Evolutionary conservation across 2,329 filamentous ascomycete genomes (phyloP).

Genomic region (Sarocladium brachiariae): DNA sequence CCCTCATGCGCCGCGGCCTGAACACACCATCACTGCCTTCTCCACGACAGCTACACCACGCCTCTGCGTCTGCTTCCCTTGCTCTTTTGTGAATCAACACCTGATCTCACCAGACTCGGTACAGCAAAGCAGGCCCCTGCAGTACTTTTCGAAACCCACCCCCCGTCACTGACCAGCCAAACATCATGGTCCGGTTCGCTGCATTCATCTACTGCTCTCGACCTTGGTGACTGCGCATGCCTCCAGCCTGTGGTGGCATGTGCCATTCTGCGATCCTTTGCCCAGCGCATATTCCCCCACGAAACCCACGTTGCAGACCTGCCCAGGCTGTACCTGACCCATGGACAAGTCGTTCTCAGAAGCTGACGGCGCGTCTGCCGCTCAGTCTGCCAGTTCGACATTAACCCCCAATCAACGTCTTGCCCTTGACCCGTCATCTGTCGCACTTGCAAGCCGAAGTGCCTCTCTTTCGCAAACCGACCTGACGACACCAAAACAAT

Average conservation of each 20-base stretch:
- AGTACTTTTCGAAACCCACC: not conserved
- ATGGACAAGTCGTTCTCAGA: constrained; percentile 29
- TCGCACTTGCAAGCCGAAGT: not conserved
- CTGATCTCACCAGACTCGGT: not conserved
- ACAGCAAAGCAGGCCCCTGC: not conserved
- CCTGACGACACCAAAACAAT: constrained; percentile 24
- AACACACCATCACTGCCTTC: constrained; percentile 7
- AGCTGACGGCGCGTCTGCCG: constrained; percentile 19
- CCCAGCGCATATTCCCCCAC: not conserved
- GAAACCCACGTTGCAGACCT: constrained; percentile 1
- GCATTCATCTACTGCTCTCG: constrained; percentile 1
- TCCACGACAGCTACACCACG: constrained; percentile 6
- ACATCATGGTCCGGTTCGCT: constrained; percentile 1
- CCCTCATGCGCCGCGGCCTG: constrained; percentile 9
- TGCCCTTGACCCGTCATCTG: constrained; percentile 13
- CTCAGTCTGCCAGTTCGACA: constrained; percentile 17
- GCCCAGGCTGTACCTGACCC: constrained; percentile 6
- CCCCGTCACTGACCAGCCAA: constrained; percentile 1
- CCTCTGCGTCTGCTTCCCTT: not conserved
- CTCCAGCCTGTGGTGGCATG: constrained; percentile 4
- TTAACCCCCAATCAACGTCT: constrained; percentile 6
- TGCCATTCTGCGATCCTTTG: not conserved
- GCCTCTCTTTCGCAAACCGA: constrained; percentile 13
- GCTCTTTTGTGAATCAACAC: not conserved
- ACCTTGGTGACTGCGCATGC: constrained; percentile 7